phyloP scores from a whole-genome alignment of 345 rosid genomes.

The Acer saccharum region DNA sequence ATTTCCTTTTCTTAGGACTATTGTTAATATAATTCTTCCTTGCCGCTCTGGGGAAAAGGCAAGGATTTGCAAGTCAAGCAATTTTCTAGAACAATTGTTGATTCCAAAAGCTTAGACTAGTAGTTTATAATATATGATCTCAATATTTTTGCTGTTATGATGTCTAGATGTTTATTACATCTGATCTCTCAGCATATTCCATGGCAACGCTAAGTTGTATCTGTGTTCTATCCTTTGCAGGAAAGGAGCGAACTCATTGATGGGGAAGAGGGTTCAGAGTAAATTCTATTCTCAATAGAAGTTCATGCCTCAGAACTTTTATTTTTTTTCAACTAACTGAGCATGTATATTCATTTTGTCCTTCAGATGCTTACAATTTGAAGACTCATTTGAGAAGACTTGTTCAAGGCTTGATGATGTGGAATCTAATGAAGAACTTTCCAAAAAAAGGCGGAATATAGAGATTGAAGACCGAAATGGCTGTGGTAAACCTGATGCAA shows the following conservation, averaged over 20 bases:
- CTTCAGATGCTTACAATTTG: constrained; percentile 47
- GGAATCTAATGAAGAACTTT: constrained; percentile 25
- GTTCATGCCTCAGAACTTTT: neutral
- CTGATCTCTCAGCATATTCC: constrained; percentile 12
- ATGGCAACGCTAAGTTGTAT: constrained; percentile 14
- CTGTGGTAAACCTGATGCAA: constrained; percentile 25
- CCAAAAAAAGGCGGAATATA: constrained; percentile 33
- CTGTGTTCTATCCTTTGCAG: constrained; percentile 44
- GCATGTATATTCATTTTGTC: constrained; percentile 4
- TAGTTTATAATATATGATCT: neutral
- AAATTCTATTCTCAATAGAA: constrained; percentile 34
- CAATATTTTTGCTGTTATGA: neutral
- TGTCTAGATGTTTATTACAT: constrained; percentile 3
- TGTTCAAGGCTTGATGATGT: constrained; percentile 27
- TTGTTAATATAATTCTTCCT: neutral
- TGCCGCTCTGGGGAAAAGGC: neutral
- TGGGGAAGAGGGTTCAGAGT: constrained; percentile 58
- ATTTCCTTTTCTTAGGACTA: neutral
- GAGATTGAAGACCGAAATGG: constrained; percentile 26
- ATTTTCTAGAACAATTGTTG: neutral
- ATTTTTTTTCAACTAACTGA: constrained; percentile 12
- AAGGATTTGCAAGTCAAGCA: neutral
- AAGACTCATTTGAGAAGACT: constrained; percentile 31
- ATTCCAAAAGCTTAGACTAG: neutral
- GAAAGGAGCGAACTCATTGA: constrained; percentile 55